A percentile compares a stretch with the other conserved stretches of the same genome.
Evolutionary conservation across 1,284 basidiomycete genomes (phyloP).

Genomic region (Melampsora americana): DNA sequence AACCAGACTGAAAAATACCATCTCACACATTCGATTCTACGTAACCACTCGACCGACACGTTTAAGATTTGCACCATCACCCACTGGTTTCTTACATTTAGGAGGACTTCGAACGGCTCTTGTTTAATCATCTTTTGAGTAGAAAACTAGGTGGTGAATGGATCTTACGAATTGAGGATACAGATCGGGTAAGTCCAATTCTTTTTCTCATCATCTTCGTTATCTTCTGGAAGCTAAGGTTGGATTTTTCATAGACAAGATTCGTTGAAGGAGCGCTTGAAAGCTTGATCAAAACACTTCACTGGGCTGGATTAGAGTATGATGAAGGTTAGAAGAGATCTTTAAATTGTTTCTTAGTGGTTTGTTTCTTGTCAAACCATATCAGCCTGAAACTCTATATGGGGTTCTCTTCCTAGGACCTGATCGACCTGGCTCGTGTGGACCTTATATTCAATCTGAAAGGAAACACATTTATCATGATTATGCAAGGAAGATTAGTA

Average conservation of each 20-base stretch:
- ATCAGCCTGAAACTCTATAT: too few relatives aligned
- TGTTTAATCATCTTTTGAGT: slow-evolving; percentile 85
- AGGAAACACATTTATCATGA: slow-evolving; percentile 75
- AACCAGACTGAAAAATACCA: too few relatives aligned
- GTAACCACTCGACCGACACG: slow-evolving; percentile 46
- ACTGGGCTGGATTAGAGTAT: slow-evolving; percentile 90
- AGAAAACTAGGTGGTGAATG: slow-evolving; percentile 77
- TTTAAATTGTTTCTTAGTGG: too few relatives aligned
- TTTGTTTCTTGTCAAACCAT: not conserved
- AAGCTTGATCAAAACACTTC: slow-evolving; percentile 69
- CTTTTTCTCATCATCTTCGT: not conserved
- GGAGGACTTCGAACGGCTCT: slow-evolving; percentile 93
- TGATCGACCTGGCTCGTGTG: slow-evolving; percentile 44
- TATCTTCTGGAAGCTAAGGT: slow-evolving; percentile 15
- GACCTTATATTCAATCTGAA: slow-evolving; percentile 66
- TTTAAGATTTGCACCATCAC: slow-evolving; percentile 91
- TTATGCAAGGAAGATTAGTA: slow-evolving; percentile 70
- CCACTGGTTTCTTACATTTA: slow-evolving; percentile 88
- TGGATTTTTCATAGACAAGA: slow-evolving; percentile 61
- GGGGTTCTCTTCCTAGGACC: slow-evolving; percentile 21
- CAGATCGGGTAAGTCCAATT: slow-evolving; percentile 67
- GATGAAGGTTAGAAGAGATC: slow-evolving; percentile 77
- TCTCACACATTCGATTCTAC: too few relatives aligned
- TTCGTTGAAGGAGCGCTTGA: slow-evolving; percentile 79
- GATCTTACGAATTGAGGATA: slow-evolving; percentile 92